Evolutionary conservation across 345 rosid species (phyloP).

Genomic region (Arabidopsis arenosa): DNA sequence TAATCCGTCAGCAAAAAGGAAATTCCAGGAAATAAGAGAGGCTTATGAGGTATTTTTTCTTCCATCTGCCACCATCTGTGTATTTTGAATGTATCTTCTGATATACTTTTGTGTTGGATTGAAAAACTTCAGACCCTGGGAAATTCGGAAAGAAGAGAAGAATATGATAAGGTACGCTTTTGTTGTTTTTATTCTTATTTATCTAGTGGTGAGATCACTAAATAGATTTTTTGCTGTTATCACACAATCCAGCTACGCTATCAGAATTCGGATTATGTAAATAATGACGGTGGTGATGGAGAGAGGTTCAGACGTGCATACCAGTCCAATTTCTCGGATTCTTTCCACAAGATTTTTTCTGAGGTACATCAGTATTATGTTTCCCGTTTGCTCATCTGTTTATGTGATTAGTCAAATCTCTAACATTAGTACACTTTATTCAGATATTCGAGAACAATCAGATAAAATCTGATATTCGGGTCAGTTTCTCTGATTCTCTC

Average conservation of each 20-base stretch:
- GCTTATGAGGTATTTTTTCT: slow-evolving; percentile 74
- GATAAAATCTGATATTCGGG: slow-evolving; percentile 74
- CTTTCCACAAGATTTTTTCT: slow-evolving; percentile 85
- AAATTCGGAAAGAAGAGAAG: slow-evolving; percentile 68
- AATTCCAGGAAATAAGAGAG: slow-evolving; percentile 86
- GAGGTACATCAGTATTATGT: slow-evolving; percentile 63
- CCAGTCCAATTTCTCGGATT: slow-evolving; percentile 74
- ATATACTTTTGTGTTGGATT: slow-evolving; percentile 17
- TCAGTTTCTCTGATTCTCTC: slow-evolving; percentile 41
- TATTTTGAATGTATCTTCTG: slow-evolving; percentile 5
- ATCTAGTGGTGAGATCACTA: slow-evolving; percentile 17
- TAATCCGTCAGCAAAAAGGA: slow-evolving; percentile 83
- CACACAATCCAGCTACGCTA: slow-evolving; percentile 49
- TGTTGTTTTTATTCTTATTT: slow-evolving; percentile 19
- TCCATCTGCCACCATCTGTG: slow-evolving; percentile 6
- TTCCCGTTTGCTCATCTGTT: slow-evolving; percentile 8
- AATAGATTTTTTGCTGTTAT: slow-evolving; percentile 15
- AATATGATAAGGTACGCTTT: slow-evolving; percentile 64
- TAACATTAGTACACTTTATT: slow-evolving; percentile 38
- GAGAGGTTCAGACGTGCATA: slow-evolving; percentile 61
- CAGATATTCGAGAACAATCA: slow-evolving; percentile 80
- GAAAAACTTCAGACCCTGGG: slow-evolving; percentile 60
- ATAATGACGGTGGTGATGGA: slow-evolving; percentile 57
- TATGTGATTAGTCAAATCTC: slow-evolving; percentile 30
- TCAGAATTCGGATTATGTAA: slow-evolving; percentile 53